Base-by-base conservation (phyloP, 1,139 yeast genomes). In the Candida neerlandica region DNA sequence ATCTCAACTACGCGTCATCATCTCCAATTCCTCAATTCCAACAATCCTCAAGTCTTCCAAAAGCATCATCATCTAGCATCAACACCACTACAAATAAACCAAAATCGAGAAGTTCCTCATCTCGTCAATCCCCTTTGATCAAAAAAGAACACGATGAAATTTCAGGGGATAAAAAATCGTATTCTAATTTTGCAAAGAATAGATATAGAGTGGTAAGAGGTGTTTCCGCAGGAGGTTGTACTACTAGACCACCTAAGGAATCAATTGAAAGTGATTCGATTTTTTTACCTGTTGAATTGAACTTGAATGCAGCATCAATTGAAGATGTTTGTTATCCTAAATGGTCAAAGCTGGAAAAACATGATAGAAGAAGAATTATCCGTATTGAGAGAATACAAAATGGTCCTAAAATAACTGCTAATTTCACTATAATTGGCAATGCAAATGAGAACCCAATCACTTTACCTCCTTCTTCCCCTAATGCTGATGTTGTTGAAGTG, bases 171-270 rank as follows among this genome's bases (percentile, higher is more conserved):
- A 33, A 43, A 15, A 26, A 47, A 30, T 33, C 29, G 14, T 21
- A 38, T 5, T 10, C 19, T 3, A 38, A n/a, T 38, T 23, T 33
- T 39, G 34, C 43, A 6, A 42, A 44, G 29, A 46, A 48, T 46
- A 63, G 73, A 39, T 80, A 71, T 57, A 68, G 78, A 39, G 77
- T 82, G 1, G 70, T 81, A 18, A 69, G 87, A 53, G 86, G 86
- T 7, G 69, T 81, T 12, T 78, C 82, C 30, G 82, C 85, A 4
- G 86, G 86, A 16, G 86, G 86, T 1, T 69, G 80, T 35, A 70
- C 75, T 19, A 78, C 84, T 1, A 71, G 80, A 51, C 86, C 86
- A 1, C 86, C 86, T 15, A 78, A 74, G 53, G 68, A 69, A 37
- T 64, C 71, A 2, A 60, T 66, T 2, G 66, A 67, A 35, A 64